Conservation (phyloP, 352 stramenopile genomes). For the Phytophthora ohioensis region DNA sequence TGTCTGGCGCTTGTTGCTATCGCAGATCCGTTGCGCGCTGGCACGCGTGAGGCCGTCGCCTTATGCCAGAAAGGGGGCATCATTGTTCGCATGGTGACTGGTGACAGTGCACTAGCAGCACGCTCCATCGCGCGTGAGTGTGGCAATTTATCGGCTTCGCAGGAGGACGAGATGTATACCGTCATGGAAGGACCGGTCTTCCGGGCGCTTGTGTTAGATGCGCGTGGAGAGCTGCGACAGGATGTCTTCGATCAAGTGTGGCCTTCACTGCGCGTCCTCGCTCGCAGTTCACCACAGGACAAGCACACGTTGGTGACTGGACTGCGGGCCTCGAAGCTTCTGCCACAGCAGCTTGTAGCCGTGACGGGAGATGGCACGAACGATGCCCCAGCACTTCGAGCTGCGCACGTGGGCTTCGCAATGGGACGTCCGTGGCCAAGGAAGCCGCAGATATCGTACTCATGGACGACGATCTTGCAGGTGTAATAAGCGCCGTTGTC, state of each 20-base stretch:
- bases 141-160: constrained; percentile 74
- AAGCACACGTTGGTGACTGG: constrained; percentile 92
- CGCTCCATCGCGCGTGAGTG: constrained; percentile 88
- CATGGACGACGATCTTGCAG: constrained; percentile 96
- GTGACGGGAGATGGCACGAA: constrained; percentile 95
- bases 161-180: constrained; percentile 9
- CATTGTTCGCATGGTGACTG: constrained; percentile 92
- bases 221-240: constrained; percentile 62
- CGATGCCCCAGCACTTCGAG: constrained; percentile 89
- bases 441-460: constrained; percentile 95
- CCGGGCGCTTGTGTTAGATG: constrained; percentile 52
- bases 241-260: constrained; percentile 86
- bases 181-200: constrained; percentile 68
- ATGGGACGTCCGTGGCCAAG: constrained; percentile 96
- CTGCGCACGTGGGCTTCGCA: constrained; percentile 91
- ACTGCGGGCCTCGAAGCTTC: constrained; percentile 65
- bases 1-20: constrained; percentile 91
- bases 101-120: constrained; percentile 92
- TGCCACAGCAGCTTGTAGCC: constrained; percentile 76
- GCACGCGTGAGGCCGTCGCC: constrained; percentile 91
- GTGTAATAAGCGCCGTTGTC: constrained; percentile 94
- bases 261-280: constrained; percentile 88
- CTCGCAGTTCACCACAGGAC: constrained; percentile 90
- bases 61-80: constrained; percentile 94
- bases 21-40: constrained; percentile 91